These are phyloP conservation scores for Coemansia sp. DNA, from an alignment of 192 early-diverging fungal genomes.

Conservation along the genomic window DNA sequence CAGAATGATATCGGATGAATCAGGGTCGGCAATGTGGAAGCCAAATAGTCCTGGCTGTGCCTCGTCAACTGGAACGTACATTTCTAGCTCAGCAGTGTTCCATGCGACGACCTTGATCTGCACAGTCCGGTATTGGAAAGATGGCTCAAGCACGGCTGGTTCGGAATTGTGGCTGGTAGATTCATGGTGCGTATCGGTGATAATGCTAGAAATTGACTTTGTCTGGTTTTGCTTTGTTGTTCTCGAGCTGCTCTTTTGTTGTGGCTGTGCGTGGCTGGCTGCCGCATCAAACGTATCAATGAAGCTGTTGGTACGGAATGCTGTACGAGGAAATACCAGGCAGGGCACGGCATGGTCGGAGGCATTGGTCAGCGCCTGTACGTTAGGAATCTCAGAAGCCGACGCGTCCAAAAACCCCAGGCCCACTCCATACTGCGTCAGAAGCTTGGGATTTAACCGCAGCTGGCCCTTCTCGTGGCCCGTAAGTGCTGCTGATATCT, in stretches of 20 bases:
- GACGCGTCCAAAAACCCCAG: conserved; percentile 45
- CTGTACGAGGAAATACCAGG: conserved; percentile 54
- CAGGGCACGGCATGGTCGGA: conserved; percentile 27
- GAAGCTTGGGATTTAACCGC: conserved; percentile 28
- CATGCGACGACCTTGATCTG: conserved; percentile 56
- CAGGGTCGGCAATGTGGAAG: conserved; percentile 54
- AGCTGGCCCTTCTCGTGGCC: conserved; percentile 40
- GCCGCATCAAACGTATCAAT: conserved; percentile 14
- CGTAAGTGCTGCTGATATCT: conserved; percentile 39
- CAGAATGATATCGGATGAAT: conserved; percentile 54
- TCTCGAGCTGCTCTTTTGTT: too few relatives aligned
- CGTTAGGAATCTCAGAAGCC: conserved; percentile 22
- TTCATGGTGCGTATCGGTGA: conserved; percentile 7
- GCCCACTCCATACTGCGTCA: conserved; percentile 54
- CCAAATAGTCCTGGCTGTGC: conserved; percentile 61
- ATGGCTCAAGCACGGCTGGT: background rate
- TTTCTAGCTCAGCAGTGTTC: conserved; percentile 41
- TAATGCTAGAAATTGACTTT: conserved; percentile 20
- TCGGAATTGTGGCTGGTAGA: background rate
- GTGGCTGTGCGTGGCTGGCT: too few relatives aligned
- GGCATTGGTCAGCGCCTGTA: conserved; percentile 33
- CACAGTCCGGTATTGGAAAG: conserved; percentile 27
- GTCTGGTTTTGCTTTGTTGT: background rate
- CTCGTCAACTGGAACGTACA: conserved; percentile 57
- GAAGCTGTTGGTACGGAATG: conserved; percentile 55